Conservation (phyloP, 2,329 filamentous ascomycete species). For the Colletotrichum chrysophilum region DNA sequence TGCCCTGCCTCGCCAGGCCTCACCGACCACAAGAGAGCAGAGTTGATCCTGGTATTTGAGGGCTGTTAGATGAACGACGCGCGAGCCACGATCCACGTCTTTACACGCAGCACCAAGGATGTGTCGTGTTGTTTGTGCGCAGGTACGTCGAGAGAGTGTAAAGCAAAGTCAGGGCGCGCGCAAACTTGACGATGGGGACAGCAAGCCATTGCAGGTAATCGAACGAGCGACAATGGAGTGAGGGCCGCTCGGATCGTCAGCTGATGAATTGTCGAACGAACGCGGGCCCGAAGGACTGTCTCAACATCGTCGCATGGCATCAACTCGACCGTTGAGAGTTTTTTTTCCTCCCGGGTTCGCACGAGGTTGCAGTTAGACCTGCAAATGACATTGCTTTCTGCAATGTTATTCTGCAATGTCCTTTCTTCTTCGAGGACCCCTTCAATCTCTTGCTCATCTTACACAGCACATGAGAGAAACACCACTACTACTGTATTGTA, state of each 20-base stretch:
- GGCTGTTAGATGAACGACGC: conserved; percentile 1
- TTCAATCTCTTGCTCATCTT: neutral
- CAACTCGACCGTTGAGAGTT: neutral
- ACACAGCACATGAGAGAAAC: neutral
- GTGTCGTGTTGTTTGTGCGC: neutral
- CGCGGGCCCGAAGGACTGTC: neutral
- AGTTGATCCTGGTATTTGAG: neutral
- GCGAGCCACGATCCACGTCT: neutral
- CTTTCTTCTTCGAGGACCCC: neutral
- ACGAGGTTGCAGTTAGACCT: neutral
- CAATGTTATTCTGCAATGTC: neutral
- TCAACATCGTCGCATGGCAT: neutral
- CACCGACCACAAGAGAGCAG: neutral
- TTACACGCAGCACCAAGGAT: neutral
- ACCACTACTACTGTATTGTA: neutral
- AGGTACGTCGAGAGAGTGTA: neutral
- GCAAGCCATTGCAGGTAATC: neutral
- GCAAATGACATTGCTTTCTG: neutral
- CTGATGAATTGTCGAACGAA: conserved; percentile 9
- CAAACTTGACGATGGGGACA: neutral
- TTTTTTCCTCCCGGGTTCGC: no score
- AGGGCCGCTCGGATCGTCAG: conserved; percentile 1
- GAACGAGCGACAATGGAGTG: neutral
- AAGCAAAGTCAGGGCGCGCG: neutral
- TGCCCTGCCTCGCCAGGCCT: conserved; percentile 3